phyloP scores from a whole-genome alignment of 2,329 filamentous ascomycete genomes.

The Cordyceps militaris region DNA sequence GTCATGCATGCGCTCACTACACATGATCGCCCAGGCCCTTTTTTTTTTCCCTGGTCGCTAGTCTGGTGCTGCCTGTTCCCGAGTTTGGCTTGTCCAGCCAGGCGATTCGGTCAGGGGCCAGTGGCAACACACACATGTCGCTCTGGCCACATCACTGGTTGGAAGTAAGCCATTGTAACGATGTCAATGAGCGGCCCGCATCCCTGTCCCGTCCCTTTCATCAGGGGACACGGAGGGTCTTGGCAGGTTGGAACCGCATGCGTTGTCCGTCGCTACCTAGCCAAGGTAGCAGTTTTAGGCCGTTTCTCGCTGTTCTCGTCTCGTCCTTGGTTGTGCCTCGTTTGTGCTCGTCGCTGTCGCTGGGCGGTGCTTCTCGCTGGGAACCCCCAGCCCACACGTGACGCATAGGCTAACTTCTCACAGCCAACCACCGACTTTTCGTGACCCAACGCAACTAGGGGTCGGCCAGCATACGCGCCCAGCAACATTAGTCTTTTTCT shows the following conservation, averaged over 20 bases:
- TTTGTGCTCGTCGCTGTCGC: background rate
- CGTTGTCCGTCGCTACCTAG: background rate
- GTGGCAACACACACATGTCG: background rate
- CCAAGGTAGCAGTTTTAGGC: background rate
- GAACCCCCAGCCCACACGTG: constrained; percentile 12
- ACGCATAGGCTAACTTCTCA: background rate
- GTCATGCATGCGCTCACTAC: constrained; percentile 3
- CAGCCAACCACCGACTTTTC: constrained; percentile 13
- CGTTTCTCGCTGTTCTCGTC: background rate
- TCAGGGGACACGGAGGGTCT: constrained; percentile 2
- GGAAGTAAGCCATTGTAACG: background rate
- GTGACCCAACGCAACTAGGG: background rate
- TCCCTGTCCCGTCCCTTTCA: background rate
- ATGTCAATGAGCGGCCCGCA: too few relatives aligned
- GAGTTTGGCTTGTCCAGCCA: background rate
- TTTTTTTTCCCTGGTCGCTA: background rate
- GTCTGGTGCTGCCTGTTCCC: background rate
- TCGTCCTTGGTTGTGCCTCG: too few relatives aligned
- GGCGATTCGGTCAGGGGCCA: constrained; percentile 4
- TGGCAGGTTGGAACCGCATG: too few relatives aligned
- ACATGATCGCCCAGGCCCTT: background rate
- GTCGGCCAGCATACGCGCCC: constrained; percentile 6
- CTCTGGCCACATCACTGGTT: background rate
- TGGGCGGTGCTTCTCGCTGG: background rate
- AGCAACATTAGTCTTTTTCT: background rate